Evolutionary conservation across 1,139 yeast genomes (phyloP), one percentile per base, ranked within the genome.

Genomic region (Tardiomyces depauwii): DNA sequence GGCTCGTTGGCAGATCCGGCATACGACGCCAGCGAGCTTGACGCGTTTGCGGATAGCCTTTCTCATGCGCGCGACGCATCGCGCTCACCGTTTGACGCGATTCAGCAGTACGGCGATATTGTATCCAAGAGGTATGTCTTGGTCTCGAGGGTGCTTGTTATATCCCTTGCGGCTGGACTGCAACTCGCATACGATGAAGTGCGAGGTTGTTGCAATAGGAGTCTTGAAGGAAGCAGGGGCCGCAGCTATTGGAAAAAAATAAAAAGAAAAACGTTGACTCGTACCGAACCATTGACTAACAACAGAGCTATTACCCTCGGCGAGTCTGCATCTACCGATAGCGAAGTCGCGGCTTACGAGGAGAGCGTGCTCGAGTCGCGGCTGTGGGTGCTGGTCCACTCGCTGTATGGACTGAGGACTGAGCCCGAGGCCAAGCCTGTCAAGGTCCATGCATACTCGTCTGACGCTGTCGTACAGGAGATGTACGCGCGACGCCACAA

Each of bases 341-440:
- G 5, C 5, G 36, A 30, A 5, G 5, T 30, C 10, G 36, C 4
- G n/a, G n/a, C 36, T 4, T 30, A 30, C 11, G 16, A 30, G 36
- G 36, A 30, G 36, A 30, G 36, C 16, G 11, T 30, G 36, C 49
- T 51, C 21, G 53, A 51, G 33, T 43, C 53, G 30, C 47, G 47
- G 36, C 42, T 51, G 18, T 51, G 53, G 53, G 46, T 42, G 23
- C 44, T 51, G 7, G 51, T 45, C 2, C 47, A 36, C 28, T 44
- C 44, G 11, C 23, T 48, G 30, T 27, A 21, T 27, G 36, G 25
- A 39, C 16, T 39, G 12, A 11, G 46, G 39, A 25, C 13, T 18
- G 12, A 27, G 16, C 23, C n/a, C 19, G 27, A 11, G 27, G 30
- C 27, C 13, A 11, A 19, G 25, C n/a, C 16, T 10, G n/a, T 9